Base-by-base conservation (phyloP, 495 filamentous ascomycete species). In the Chaetomium cochliodes region DNA sequence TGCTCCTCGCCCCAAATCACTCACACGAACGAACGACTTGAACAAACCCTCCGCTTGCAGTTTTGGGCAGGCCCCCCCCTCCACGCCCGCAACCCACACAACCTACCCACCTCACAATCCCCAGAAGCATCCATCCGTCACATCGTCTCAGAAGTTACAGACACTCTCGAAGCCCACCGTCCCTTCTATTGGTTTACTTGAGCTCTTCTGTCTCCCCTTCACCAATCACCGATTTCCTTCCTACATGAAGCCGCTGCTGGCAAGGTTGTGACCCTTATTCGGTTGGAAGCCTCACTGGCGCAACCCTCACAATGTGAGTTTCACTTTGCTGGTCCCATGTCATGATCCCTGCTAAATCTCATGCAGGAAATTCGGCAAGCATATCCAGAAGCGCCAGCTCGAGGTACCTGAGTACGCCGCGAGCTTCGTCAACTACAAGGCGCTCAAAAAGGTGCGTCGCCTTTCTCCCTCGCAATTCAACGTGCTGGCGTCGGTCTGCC, bases 401-500 rank as follows among this genome's bases (percentile, higher is more conserved):
- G 94, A 98, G 77, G 91, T 98, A 41, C 94, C 94, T 42, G 94
- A 98, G 84, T 98, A 98, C 89, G 94, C 93, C 54, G 92, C 93
- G 57, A 96, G 92, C 78, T 98, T 98, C 75, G 93, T 98, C 58
- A 97, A 98, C 79, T 98, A 98, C 81, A 98, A 98, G 80, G 93
- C 91, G 61, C 82, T 98, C 67, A 98, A 98, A 78, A 97, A 98
- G 90, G 94, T 97, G 70, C 52, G 73, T 70, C 54, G 7, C 51
- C 1, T 20, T 39, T 50, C 52, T 23, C 5, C 28, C 7, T 2
- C 28, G 15, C 5, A 6, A 6, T 30, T 49, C 16, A 28, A 52
- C 59, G 42, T 62, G 59, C 59, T 53, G 47, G 59, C 37, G 49
- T 62, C 47, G 59, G 59, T 62, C 59, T 52, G 58, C 59, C 58